A percentile compares a stretch with the other conserved stretches of the same genome.
Evolutionary conservation across 768 basidiomycete species (phyloP).

Genomic region (Gymnopilus junonius): DNA sequence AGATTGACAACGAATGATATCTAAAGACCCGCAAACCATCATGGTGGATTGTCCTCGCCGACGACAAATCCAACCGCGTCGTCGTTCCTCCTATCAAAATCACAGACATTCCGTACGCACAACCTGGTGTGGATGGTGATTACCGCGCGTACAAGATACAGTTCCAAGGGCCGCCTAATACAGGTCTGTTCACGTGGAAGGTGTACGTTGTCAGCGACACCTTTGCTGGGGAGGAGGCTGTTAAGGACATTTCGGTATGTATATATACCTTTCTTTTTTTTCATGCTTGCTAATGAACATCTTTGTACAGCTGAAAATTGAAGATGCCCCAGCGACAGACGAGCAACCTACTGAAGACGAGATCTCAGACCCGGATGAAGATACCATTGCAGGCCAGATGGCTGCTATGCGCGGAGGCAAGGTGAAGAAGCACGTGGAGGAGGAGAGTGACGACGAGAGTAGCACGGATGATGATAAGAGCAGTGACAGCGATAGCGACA

Average conservation of each 20-base stretch:
- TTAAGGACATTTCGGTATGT: conserved; percentile 73
- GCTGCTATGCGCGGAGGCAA: conserved; percentile 89
- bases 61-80: conserved; percentile 81
- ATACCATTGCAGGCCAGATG: conserved; percentile 96
- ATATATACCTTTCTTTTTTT: conserved; percentile 12
- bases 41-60: conserved; percentile 92
- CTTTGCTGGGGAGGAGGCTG: conserved; percentile 80
- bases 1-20: neutral
- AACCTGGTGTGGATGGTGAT: conserved; percentile 51
- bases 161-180: conserved; percentile 90
- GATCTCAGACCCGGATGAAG: conserved; percentile 98
- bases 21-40: conserved; percentile 81
- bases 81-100: conserved; percentile 89
- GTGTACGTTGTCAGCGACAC: conserved; percentile 87
- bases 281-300: neutral
- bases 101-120: conserved; percentile 74
- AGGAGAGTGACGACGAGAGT: conserved; percentile 59
- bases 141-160: conserved; percentile 88
- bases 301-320: conserved; percentile 74
- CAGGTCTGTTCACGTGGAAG: conserved; percentile 89
- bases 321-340: conserved; percentile 65
- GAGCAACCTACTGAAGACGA: conserved; percentile 81
- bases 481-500: conserved; percentile 53
- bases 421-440: conserved; percentile 71
- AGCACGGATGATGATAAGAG: conserved; percentile 48